phyloP scores from a whole-genome alignment of 1,284 basidiomycete species.

The Tilletia walkeri region DNA sequence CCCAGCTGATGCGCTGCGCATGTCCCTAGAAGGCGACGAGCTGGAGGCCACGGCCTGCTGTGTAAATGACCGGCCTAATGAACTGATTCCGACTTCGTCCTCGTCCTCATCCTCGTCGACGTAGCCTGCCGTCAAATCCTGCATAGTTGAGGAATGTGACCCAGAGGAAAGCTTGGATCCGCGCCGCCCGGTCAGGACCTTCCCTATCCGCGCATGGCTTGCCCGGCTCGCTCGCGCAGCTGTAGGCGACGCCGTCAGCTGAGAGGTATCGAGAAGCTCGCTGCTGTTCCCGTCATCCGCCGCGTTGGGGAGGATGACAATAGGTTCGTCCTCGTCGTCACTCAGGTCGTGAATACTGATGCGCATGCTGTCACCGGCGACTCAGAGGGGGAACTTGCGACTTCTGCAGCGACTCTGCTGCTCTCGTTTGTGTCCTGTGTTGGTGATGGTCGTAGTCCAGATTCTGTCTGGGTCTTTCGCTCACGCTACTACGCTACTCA shows the following conservation, averaged over 20 bases:
- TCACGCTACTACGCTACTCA: too few relatives aligned
- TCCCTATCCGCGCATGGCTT: not conserved
- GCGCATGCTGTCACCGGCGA: not conserved
- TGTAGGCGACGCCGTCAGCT: not conserved
- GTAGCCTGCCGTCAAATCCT: too few relatives aligned
- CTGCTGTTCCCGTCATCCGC: not conserved
- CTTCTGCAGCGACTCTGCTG: too few relatives aligned
- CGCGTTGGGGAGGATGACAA: not conserved
- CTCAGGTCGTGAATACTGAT: slow-evolving; percentile 17
- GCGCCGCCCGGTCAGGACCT: not conserved
- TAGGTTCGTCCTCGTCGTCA: slow-evolving; percentile 6
- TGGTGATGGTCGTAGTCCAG: too few relatives aligned
- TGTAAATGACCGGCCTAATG: too few relatives aligned
- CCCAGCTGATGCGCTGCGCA: not conserved
- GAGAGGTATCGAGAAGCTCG: not conserved
- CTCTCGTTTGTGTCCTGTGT: too few relatives aligned
- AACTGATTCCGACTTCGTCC: not conserved
- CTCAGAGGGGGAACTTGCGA: too few relatives aligned
- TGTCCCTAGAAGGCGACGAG: too few relatives aligned
- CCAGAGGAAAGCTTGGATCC: too few relatives aligned
- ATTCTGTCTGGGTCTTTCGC: too few relatives aligned
- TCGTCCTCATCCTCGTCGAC: not conserved
- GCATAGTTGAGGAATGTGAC: too few relatives aligned
- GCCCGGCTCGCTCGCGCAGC: not conserved
- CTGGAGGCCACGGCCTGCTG: too few relatives aligned